Evolutionary conservation across 1,284 basidiomycete species (phyloP).

Genomic region (Ustilago curta): DNA sequence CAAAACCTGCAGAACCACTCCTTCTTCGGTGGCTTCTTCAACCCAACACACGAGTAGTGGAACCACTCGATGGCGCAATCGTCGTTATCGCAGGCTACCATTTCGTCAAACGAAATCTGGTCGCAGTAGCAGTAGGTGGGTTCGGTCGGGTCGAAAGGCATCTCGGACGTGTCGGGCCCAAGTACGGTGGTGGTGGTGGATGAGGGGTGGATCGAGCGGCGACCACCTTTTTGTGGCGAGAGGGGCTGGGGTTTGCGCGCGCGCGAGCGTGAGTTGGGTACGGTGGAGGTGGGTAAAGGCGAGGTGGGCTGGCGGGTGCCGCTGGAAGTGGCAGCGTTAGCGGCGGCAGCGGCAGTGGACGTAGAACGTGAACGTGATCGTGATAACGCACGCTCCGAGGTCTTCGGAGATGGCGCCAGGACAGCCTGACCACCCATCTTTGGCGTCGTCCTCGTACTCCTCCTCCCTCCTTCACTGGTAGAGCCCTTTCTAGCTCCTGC

Average conservation of each 20-base stretch:
- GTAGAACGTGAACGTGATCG: slow-evolving; percentile 20
- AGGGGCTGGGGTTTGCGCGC: slow-evolving; percentile 36
- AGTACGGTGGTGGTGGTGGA: slow-evolving; percentile 9
- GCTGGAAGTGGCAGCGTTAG: background rate
- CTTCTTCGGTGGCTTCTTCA: slow-evolving; percentile 49
- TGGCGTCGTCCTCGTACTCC: slow-evolving; percentile 22
- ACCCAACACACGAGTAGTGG: slow-evolving; percentile 65
- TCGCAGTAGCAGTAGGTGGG: slow-evolving; percentile 73
- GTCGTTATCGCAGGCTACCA: slow-evolving; percentile 71
- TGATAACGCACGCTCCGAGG: background rate
- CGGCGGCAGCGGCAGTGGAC: slow-evolving; percentile 1
- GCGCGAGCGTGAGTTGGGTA: background rate
- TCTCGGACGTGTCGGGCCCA: slow-evolving; percentile 36
- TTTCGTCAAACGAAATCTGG: slow-evolving; percentile 71
- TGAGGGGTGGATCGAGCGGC: slow-evolving; percentile 20
- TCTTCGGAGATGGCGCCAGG: slow-evolving; percentile 10
- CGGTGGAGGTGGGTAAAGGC: background rate
- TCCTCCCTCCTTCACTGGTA: slow-evolving; percentile 12
- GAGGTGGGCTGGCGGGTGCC: slow-evolving; percentile 3
- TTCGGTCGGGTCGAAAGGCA: slow-evolving; percentile 70
- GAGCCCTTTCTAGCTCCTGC: slow-evolving; percentile 30
- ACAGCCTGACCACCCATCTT: slow-evolving; percentile 25
- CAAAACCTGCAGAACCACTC: slow-evolving; percentile 69
- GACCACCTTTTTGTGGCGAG: slow-evolving; percentile 40
- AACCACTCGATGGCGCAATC: slow-evolving; percentile 72